phyloP scores from a whole-genome alignment of 2,329 filamentous ascomycete genomes.

The Pyricularia pennisetigena region DNA sequence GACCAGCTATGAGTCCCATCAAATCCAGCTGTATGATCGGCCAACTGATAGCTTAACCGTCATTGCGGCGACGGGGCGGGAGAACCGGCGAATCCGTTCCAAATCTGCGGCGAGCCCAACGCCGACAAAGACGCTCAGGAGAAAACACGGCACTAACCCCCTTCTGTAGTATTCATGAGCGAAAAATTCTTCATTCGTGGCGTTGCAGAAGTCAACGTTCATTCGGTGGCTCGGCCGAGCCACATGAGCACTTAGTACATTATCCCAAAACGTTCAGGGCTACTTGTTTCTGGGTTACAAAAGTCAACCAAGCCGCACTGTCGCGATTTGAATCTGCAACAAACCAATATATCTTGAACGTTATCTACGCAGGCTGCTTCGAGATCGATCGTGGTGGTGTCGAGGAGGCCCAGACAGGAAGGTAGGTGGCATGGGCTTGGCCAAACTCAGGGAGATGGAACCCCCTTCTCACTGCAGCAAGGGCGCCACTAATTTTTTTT shows the following conservation, averaged over 20 bases:
- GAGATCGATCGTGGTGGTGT: neutral
- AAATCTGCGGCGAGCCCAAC: neutral
- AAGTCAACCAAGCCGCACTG: neutral
- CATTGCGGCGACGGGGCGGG: neutral
- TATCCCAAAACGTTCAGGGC: neutral
- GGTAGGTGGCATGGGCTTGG: neutral
- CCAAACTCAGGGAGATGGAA: neutral
- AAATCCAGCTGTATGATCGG: neutral
- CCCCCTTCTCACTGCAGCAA: neutral
- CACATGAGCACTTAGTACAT: neutral
- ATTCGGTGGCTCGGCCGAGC: neutral
- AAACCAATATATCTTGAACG: neutral
- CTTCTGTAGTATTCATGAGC: neutral
- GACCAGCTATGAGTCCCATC: neutral
- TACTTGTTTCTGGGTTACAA: neutral
- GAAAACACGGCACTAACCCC: neutral
- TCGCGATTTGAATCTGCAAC: neutral
- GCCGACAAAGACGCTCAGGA: neutral
- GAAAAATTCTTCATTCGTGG: neutral
- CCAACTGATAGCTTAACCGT: neutral
- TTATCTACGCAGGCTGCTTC: neutral
- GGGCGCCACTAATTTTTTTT: too few species aligned
- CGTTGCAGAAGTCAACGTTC: neutral
- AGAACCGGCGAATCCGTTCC: neutral
- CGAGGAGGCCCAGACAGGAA: neutral